Evolutionary conservation across 2,329 filamentous ascomycete species (phyloP), one percentile per base, ranked within the genome.

Genomic region (Sporothrix humicola): DNA sequence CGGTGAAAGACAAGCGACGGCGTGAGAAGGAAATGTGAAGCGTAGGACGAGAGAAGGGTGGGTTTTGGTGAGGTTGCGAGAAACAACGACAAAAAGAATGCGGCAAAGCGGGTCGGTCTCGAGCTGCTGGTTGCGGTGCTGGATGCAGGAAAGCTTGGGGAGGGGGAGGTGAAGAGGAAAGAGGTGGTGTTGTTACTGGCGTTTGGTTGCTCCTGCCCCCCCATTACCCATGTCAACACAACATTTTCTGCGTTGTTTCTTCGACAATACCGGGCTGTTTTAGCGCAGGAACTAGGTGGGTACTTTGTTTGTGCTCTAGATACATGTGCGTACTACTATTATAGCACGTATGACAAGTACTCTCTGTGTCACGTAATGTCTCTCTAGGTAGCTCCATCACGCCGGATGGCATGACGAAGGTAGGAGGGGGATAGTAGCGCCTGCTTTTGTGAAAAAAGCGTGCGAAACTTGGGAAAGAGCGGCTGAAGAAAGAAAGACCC

Each of bases 51-150:
- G 66, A 12, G 7, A 54, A 31, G 68, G 23, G 12, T 63, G 66
- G 31, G 46, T 69, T 69, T 56, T 52, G 46, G 69, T 26, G 69
- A 71, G 42, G 20, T 54, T 70, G 68, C 37, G 69, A 58, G 54
- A 61, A 37, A 69, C 46, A 50, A 71, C 23, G 63, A 12, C 68
- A 65, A 72, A 52, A 75, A 69, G 63, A 74, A 75, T 72, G 75
- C 73, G 73, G 72, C 73, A 76, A 75, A 76, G 75, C 75, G 75
- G 75, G 75, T 75, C 75, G 56, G n/a, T 61, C 54, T 66, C 61
- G 58, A 59, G 72, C 52, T 63, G 61, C 56, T 69, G 42, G 71
- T 74, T 66, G 69, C 69, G 72, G 54, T 68, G 63, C 73, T 68
- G 69, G 69, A 68, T 74, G 69, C 71, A 26, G 59, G 20, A 42